These are phyloP conservation scores for Lasiosphaeria ovina DNA, from an alignment of 495 filamentous ascomycete species.

Conservation along the genomic window DNA sequence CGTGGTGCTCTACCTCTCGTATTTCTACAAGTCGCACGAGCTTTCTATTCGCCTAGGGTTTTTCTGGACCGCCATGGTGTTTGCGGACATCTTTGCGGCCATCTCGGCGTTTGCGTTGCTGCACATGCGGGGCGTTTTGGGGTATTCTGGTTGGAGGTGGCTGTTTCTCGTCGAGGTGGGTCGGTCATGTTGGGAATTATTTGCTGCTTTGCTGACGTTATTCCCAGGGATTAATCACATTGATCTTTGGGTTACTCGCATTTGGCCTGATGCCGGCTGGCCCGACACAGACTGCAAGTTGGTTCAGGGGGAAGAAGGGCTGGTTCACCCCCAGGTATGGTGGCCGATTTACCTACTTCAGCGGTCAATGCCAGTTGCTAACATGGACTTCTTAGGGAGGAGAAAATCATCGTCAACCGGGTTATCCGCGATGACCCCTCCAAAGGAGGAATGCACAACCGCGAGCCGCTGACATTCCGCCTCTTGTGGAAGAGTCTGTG, in stretches of 20 bases:
- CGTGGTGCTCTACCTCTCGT: slow-evolving; percentile 44
- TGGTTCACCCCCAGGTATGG: slow-evolving; percentile 50
- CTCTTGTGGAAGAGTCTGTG: slow-evolving; percentile 56
- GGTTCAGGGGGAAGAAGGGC: slow-evolving; percentile 40
- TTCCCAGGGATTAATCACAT: slow-evolving; percentile 40
- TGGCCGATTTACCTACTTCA: background rate
- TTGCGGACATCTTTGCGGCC: slow-evolving; percentile 48
- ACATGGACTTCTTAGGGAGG: slow-evolving; percentile 38
- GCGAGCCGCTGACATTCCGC: slow-evolving; percentile 58
- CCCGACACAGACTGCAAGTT: slow-evolving; percentile 50
- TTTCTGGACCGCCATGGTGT: slow-evolving; percentile 53
- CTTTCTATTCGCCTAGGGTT: slow-evolving; percentile 45
- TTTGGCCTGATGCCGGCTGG: slow-evolving; percentile 55
- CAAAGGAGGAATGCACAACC: slow-evolving; percentile 56
- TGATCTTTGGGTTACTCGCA: slow-evolving; percentile 49
- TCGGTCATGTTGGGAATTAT: background rate
- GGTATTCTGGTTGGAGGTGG: slow-evolving; percentile 59
- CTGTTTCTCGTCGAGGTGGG: slow-evolving; percentile 49
- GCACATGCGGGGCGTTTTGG: slow-evolving; percentile 46
- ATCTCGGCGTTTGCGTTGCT: slow-evolving; percentile 51
- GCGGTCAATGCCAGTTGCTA: slow-evolving; percentile 19
- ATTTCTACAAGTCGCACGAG: slow-evolving; percentile 54
- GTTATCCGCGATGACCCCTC: slow-evolving; percentile 52
- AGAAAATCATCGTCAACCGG: slow-evolving; percentile 52
- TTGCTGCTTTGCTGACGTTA: background rate